These are phyloP conservation scores for Aphanomyces euteiches DNA, from an alignment of 352 stramenopile species.

Conservation along the genomic window DNA sequence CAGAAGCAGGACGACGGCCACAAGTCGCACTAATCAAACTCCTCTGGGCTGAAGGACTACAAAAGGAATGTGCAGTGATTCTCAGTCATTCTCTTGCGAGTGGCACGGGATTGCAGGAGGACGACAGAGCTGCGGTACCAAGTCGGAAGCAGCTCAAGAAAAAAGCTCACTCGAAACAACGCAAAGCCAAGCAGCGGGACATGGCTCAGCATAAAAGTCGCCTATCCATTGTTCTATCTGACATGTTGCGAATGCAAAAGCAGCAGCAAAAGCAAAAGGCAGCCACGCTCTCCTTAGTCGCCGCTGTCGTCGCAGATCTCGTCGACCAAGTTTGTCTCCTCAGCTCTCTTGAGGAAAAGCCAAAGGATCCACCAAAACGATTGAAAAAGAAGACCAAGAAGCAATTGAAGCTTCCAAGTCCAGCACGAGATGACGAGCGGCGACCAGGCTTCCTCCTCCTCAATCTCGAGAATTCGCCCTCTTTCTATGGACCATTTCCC, in stretches of 20 bases:
- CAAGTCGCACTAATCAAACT: conserved; percentile 58
- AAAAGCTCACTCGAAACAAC: conserved; percentile 51
- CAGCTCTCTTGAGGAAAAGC: background rate
- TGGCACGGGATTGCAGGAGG: background rate
- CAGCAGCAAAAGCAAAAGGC: conserved; percentile 34
- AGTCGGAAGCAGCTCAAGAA: conserved; percentile 10
- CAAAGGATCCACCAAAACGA: conserved; percentile 18
- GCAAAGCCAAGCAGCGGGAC: conserved; percentile 43
- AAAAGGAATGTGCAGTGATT: conserved; percentile 64
- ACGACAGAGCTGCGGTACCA: background rate
- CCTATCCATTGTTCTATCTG: conserved; percentile 44
- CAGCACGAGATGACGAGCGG: conserved; percentile 30
- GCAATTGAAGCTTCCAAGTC: conserved; percentile 8
- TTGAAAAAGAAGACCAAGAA: conserved; percentile 39
- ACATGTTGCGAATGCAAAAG: conserved; percentile 41
- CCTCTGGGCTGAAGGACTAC: conserved; percentile 66
- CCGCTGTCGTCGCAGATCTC: conserved; percentile 33
- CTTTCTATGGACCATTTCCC: background rate
- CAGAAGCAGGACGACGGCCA: conserved; percentile 31
- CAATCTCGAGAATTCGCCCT: conserved; percentile 22
- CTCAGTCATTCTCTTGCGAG: conserved; percentile 34
- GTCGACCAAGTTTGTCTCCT: background rate
- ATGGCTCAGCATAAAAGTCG: conserved; percentile 39
- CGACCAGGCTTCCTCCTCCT: conserved; percentile 29
- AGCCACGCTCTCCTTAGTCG: conserved; percentile 38